Evolutionary conservation across 129 eudicot genomes (phyloP).

Genomic region (Flaveria robusta): DNA sequence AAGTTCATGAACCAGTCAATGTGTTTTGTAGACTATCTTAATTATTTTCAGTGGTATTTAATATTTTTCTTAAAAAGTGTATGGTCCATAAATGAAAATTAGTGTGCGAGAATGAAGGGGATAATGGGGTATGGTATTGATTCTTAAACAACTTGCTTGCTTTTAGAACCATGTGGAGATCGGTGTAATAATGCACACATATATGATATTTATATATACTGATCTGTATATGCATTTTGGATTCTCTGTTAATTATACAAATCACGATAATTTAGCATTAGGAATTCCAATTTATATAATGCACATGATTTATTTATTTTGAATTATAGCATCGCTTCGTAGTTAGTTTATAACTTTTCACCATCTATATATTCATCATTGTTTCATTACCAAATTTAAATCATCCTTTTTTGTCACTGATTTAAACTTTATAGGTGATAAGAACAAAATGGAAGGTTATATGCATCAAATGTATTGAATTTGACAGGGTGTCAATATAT

Average conservation of each 20-base stretch:
- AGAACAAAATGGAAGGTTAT: background rate
- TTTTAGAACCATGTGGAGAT: constrained; percentile 37
- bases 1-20: background rate
- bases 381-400: background rate
- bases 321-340: background rate
- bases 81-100: constrained; percentile 21
- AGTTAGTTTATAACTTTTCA: background rate
- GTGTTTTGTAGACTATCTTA: background rate
- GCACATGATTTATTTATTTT: background rate
- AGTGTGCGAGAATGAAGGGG: background rate
- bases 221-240: constrained; percentile 20
- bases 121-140: constrained; percentile 21
- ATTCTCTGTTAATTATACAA: background rate
- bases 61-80: background rate
- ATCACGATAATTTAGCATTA: background rate
- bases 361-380: background rate
- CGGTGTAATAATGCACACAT: background rate
- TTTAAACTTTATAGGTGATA: background rate
- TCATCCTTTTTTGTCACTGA: background rate
- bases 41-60: background rate
- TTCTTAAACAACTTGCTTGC: constrained; percentile 33
- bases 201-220: background rate
- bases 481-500: too few species aligned
- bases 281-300: background rate
- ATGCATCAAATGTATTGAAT: background rate